Conservation (phyloP, 1,284 basidiomycete species). For the Apiotrichum siamense region DNA sequence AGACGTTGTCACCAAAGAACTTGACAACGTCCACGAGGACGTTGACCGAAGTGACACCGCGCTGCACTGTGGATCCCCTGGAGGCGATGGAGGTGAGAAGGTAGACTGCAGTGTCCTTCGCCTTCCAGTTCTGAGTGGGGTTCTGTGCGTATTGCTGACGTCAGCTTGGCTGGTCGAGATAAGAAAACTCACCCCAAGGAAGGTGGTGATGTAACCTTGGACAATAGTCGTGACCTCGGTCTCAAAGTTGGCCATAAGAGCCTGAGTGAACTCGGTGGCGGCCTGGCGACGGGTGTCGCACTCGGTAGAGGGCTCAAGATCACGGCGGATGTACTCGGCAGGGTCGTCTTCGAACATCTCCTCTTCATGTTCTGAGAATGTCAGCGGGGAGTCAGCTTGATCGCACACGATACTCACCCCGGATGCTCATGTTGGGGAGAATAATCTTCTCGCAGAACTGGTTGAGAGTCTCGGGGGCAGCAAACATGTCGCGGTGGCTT, state of each 20-base stretch:
- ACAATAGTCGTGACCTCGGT: conserved; percentile 78
- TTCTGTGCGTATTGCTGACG: conserved; percentile 53
- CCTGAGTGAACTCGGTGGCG: conserved; percentile 85
- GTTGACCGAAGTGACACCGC: conserved; percentile 90
- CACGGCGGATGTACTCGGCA: conserved; percentile 86
- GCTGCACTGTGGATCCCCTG: conserved; percentile 73
- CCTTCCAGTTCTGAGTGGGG: conserved; percentile 72
- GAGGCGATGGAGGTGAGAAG: conserved; percentile 86
- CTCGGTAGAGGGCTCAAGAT: conserved; percentile 56
- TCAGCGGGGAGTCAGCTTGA: conserved; percentile 3
- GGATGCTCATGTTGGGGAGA: conserved; percentile 81
- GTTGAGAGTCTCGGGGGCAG: conserved; percentile 64
- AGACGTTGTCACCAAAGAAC: conserved; percentile 91
- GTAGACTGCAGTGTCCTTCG: conserved; percentile 95
- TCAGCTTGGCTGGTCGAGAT: conserved; percentile 1
- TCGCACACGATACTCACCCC: conserved; percentile 49
- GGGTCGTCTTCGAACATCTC: conserved; percentile 98
- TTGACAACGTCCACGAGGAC: conserved; percentile 86
- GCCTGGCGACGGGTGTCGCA: conserved; percentile 79
- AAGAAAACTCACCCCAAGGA: conserved; percentile 56
- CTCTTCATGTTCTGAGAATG: conserved; percentile 65
- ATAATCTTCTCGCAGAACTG: conserved; percentile 85
- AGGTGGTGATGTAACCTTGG: conserved; percentile 70
- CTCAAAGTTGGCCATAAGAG: conserved; percentile 75
- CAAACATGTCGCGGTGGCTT: conserved; percentile 62